A percentile compares a stretch with the other conserved stretches of the same genome.
phyloP scores from a whole-genome alignment of 2,329 filamentous ascomycete species.

The Aspergillus awamori region DNA sequence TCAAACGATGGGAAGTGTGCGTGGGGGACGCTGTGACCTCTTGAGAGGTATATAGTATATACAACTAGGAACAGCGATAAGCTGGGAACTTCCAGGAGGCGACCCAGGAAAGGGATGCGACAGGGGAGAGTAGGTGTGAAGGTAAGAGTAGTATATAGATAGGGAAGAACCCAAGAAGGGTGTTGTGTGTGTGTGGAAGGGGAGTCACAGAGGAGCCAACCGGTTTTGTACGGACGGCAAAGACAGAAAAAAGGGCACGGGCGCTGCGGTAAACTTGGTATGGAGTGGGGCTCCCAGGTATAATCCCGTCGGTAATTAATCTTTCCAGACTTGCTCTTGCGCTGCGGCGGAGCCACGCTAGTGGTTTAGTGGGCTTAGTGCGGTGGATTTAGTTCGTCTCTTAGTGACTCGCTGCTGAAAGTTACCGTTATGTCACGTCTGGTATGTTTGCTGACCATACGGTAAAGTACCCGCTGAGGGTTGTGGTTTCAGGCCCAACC shows the following conservation, averaged over 20 bases:
- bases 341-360: slow-evolving; percentile 8
- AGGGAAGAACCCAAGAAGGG: slow-evolving; percentile 5
- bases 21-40: background rate
- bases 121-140: background rate
- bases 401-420: background rate
- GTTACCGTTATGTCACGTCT: background rate
- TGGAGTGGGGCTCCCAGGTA: background rate
- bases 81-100: background rate
- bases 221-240: slow-evolving; percentile 16
- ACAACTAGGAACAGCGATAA: background rate
- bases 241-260: background rate
- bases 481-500: background rate
- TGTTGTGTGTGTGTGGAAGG: background rate
- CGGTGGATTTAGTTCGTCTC: background rate
- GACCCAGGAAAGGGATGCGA: slow-evolving; percentile 7
- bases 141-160: background rate
- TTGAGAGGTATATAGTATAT: background rate
- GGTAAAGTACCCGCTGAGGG: background rate
- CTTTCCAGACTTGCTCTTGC: slow-evolving; percentile 1
- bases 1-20: background rate
- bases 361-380: background rate
- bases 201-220: slow-evolving; percentile 4
- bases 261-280: background rate
- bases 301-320: background rate
- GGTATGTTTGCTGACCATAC: background rate